Base-by-base conservation (phyloP, 768 basidiomycete genomes). In the Termitomyces sp. region DNA sequence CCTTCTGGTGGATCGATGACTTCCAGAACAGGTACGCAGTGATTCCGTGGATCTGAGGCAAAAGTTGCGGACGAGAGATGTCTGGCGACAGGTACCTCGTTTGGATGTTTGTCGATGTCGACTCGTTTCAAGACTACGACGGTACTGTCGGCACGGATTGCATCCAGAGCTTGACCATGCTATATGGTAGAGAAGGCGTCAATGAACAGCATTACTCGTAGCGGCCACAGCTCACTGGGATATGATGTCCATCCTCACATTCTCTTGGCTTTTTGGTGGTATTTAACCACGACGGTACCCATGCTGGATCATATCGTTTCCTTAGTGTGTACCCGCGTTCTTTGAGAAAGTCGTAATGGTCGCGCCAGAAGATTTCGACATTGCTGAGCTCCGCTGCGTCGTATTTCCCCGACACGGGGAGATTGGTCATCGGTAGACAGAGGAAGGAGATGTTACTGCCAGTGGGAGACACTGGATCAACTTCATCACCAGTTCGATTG, bases 1-100 rank as follows among this genome's bases (percentile, higher is more conserved):
- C 70, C 66, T 53, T 66, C 62, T 1, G 67, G 68, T 32, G 61
- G 35, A 13, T 57, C 50, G 9, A 71, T 44, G 7, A 59, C 50
- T 8, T 68, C 65, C 24, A 63, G 61, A 15, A 76, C 40, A 0
- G 72, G 75, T 4, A 75, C 66, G 4, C 75, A 76, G 38, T 72
- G 72, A 22, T 77, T 79, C 11, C 59, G 48, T 32, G 72, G 60
- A 58, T 73, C 42, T 16, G 52, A 55, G 7, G 36, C 13, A 8
- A 66, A 56, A 4, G 52, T 22, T 38, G 55, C 62, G 5, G 61
- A 44, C 3, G 64, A 63, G 35, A 69, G 55, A 70, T 69, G 65
- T 62, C 20, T 49, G 0, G 55, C 65, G 22, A 78, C 73, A 1
- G 70, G 54, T 20, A 70, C 48, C 22, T 81, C 77, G 0, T 67